Evolutionary conservation across 306 rosid genomes (phyloP), one percentile per base, ranked within the genome.

Genomic region (Prunus salicina): DNA sequence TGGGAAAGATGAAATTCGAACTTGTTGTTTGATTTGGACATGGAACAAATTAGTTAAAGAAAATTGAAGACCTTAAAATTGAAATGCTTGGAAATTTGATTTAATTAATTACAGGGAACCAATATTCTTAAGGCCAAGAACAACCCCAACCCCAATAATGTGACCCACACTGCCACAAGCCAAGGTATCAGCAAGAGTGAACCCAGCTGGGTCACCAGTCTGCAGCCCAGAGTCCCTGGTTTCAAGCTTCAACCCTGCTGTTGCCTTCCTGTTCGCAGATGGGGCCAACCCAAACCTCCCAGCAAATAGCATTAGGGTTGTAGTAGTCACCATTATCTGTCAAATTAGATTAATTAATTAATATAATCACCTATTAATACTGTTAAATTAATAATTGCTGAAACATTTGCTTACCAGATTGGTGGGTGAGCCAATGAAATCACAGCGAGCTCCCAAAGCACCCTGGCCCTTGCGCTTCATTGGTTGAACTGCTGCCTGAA

Each of bases 231-330:
- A 91, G 82, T 96, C 93, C 97, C 99, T 92, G 2, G 1, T 80
- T 67, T 95, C 99, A 43, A 96, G 87, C 89, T 82, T 96, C 27
- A 96, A 84, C 58, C 98, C 99, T 1, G 99, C 97, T 1, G 98
- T 96, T 9, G 99, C 80, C 83, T 96, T 96, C 85, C 97, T 82
- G 87, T 92, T 96, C 8, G 99, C 98, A 2, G 98, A 92, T 3
- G 99, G 99, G 16, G 99, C 99, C 84, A 96, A 80, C 51, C 98
- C 98, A 46, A 92, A 96, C 78, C 99, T 83, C 61, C 99, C 99
- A 5, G 99, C 98, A 86, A 95, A 95, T 66, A 95, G 69, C 99
- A 95, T 95, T 79, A 96, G 74, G 83, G 34, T 96, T 64, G 99
- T 96, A 11, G 93, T 83, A 1, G 88, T 74, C 81, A 96, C 93